A percentile compares a stretch with the other conserved stretches of the same genome.
These are phyloP conservation scores for Euphrasia confusa DNA, from an alignment of 257 asterid genomes.

Conservation along the genomic window DNA sequence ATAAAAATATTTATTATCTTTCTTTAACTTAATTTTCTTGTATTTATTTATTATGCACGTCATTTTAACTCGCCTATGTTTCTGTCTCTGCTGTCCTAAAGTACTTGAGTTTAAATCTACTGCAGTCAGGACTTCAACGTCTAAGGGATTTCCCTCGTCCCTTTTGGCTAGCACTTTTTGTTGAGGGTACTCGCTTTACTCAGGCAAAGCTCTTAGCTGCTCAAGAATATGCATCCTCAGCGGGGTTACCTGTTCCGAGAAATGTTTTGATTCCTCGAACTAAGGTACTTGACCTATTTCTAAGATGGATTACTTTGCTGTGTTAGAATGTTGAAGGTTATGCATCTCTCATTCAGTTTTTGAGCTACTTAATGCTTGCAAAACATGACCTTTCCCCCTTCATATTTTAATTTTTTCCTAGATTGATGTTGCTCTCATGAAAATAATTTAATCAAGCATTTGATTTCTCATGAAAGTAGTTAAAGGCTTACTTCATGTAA, in stretches of 20 bases:
- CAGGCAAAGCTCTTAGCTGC: conserved; percentile 94
- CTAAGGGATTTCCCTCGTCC: conserved; percentile 81
- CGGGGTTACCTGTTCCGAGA: conserved; percentile 79
- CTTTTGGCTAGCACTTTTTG: conserved; percentile 94
- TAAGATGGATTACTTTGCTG: conserved; percentile 13
- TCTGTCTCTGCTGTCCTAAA: conserved; percentile 17
- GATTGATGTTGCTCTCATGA: too few relatives aligned
- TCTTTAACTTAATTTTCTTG: conserved; percentile 4
- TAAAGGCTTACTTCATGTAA: too few relatives aligned
- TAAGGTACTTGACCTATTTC: conserved; percentile 47
- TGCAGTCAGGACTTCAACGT: conserved; percentile 78
- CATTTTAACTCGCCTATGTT: conserved; percentile 13
- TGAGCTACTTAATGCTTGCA: too few relatives aligned
- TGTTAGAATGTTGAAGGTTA: conserved; percentile 5
- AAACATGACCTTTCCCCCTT: too few relatives aligned
- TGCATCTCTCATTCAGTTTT: not conserved
- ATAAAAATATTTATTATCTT: conserved; percentile 15
- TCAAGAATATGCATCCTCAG: conserved; percentile 83
- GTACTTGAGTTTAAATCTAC: conserved; percentile 22
- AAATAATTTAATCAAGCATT: too few relatives aligned
- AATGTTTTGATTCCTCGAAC: conserved; percentile 96
- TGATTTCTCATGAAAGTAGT: too few relatives aligned
- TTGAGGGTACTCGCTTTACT: conserved; percentile 98
- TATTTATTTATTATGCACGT: conserved; percentile 5
- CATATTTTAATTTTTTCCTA: too few relatives aligned